phyloP scores from a whole-genome alignment of 2,329 filamentous ascomycete genomes.

The Arthrinium phaeospermum region DNA sequence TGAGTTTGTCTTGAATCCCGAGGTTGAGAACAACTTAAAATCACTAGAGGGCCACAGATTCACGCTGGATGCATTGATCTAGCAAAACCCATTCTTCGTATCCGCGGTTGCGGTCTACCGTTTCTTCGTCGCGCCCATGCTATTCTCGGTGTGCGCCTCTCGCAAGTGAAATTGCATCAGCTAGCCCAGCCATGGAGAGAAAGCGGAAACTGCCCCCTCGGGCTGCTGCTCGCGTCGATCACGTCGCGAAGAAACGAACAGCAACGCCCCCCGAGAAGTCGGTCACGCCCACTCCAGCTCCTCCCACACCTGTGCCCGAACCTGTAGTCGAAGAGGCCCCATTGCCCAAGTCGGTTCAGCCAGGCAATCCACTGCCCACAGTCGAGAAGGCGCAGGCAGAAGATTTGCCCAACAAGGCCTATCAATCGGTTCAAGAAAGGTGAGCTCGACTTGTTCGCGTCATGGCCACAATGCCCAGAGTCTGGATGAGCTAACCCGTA shows the following conservation, averaged over 20 bases:
- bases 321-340: slow-evolving; percentile 43
- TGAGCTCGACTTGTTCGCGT: slow-evolving; percentile 38
- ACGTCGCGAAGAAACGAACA: slow-evolving; percentile 64
- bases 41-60: not conserved
- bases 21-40: slow-evolving; percentile 11
- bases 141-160: not conserved
- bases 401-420: slow-evolving; percentile 68
- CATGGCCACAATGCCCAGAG: not conserved
- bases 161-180: slow-evolving; percentile 15
- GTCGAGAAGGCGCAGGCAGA: slow-evolving; percentile 70
- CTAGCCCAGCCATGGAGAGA: slow-evolving; percentile 57
- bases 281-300: slow-evolving; percentile 48
- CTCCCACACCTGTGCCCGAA: slow-evolving; percentile 43
- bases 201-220: slow-evolving; percentile 70
- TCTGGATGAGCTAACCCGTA: slow-evolving; percentile 29
- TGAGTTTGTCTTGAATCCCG: not conserved
- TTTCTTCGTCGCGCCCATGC: slow-evolving; percentile 16
- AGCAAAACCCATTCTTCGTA: not conserved
- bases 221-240: slow-evolving; percentile 65
- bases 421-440: slow-evolving; percentile 77
- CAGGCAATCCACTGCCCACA: slow-evolving; percentile 74
- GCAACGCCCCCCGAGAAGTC: slow-evolving; percentile 60
- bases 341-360: slow-evolving; percentile 67
- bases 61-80: slow-evolving; percentile 9
- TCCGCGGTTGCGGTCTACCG: slow-evolving; percentile 6